Evolutionary conservation across 352 stramenopile genomes (phyloP).

Genomic region (Phytophthora syringae): DNA sequence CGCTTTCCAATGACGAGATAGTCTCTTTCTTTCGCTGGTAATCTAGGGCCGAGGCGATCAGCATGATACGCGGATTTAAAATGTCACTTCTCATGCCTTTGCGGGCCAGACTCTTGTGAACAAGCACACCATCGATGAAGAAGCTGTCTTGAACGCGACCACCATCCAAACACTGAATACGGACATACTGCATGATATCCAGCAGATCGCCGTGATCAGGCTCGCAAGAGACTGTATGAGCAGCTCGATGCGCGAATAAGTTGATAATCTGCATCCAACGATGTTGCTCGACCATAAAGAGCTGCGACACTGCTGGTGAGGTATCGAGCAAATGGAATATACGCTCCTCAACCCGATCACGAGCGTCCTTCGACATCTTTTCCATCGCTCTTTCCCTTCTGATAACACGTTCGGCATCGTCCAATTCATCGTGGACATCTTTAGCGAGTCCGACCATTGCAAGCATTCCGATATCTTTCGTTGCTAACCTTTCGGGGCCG

Average conservation of each 20-base stretch:
- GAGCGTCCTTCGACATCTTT: slow-evolving; percentile 71
- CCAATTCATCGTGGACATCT: slow-evolving; percentile 60
- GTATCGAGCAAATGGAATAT: slow-evolving; percentile 76
- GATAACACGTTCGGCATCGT: slow-evolving; percentile 46
- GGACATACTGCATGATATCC: slow-evolving; percentile 89
- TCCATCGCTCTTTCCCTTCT: slow-evolving; percentile 53
- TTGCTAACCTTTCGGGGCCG: slow-evolving; percentile 36
- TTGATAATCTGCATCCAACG: slow-evolving; percentile 88
- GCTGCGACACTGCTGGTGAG: slow-evolving; percentile 52
- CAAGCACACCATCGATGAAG: slow-evolving; percentile 89
- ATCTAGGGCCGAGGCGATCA: slow-evolving; percentile 84
- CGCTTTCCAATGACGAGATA: slow-evolving; percentile 84
- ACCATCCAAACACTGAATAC: slow-evolving; percentile 82
- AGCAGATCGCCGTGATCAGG: slow-evolving; percentile 75
- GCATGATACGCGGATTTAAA: slow-evolving; percentile 77
- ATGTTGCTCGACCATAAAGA: slow-evolving; percentile 77
- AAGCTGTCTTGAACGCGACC: slow-evolving; percentile 83
- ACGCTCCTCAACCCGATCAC: slow-evolving; percentile 69
- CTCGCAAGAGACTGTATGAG: slow-evolving; percentile 68
- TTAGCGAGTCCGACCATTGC: slow-evolving; percentile 68
- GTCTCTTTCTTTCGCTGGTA: slow-evolving; percentile 87
- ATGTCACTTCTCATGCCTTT: slow-evolving; percentile 88
- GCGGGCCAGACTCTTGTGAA: slow-evolving; percentile 84
- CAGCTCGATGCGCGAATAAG: slow-evolving; percentile 66
- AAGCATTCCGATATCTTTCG: slow-evolving; percentile 63